Percentiles rank a stretch among this genome's conserved stretches.
These are phyloP conservation scores for Globisporangium recalcitrans DNA, from an alignment of 352 stramenopile species.

Conservation along the genomic window DNA sequence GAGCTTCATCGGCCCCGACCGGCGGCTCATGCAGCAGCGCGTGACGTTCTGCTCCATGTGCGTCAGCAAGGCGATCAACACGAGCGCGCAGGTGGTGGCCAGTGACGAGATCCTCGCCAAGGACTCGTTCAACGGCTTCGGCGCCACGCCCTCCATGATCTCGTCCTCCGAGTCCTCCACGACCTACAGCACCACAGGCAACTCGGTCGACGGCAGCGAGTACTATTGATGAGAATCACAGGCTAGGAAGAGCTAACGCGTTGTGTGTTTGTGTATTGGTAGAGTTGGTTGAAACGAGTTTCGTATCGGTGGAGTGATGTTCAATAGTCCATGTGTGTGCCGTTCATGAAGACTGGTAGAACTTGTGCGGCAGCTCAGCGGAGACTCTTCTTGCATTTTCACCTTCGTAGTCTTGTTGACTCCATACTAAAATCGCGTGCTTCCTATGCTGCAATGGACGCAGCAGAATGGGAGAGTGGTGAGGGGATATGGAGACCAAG, in stretches of 20 bases:
- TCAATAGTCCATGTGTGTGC: too few relatives aligned
- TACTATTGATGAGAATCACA: not conserved
- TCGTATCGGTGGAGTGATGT: too few relatives aligned
- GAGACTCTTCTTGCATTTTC: too few relatives aligned
- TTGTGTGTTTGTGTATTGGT: not conserved
- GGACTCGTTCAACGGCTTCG: conserved; percentile 18
- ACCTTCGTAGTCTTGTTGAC: too few relatives aligned
- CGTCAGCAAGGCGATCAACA: conserved; percentile 34
- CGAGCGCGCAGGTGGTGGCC: conserved; percentile 21
- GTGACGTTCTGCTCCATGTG: conserved; percentile 37
- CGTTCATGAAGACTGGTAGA: too few relatives aligned
- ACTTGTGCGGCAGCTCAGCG: too few relatives aligned
- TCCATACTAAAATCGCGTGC: too few relatives aligned
- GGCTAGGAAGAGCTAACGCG: not conserved
- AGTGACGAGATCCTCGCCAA: conserved; percentile 19
- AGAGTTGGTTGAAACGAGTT: not conserved
- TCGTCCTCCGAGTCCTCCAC: conserved; percentile 4
- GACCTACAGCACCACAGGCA: conserved; percentile 2
- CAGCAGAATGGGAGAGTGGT: too few relatives aligned
- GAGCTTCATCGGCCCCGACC: conserved; percentile 31
- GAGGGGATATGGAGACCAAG: too few relatives aligned
- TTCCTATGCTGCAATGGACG: too few relatives aligned
- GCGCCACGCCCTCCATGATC: conserved; percentile 2
- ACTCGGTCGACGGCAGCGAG: conserved; percentile 12
- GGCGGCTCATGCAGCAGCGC: conserved; percentile 28